phyloP scores from a whole-genome alignment of 2,329 filamentous ascomycete genomes.

The Claviceps sp. region DNA sequence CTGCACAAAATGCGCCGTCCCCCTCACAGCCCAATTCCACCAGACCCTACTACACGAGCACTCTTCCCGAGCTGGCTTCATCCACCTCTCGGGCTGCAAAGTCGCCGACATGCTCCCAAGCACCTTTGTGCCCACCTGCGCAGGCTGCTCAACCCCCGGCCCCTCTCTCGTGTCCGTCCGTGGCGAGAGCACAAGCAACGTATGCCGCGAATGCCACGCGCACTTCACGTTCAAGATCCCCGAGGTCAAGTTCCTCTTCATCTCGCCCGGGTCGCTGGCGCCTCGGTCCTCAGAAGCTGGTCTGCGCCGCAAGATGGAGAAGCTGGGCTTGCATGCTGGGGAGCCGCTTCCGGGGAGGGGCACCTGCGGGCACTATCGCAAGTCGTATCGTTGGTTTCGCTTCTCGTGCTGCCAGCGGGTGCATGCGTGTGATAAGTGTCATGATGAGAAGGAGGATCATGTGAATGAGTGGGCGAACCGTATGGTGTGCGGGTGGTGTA shows the following conservation, averaged over 20 bases:
- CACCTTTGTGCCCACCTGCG: conserved; percentile 67
- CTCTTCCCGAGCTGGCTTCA: conserved; percentile 63
- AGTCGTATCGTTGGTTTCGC: conserved; percentile 50
- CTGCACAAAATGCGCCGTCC: conserved; percentile 46
- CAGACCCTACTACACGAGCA: conserved; percentile 59
- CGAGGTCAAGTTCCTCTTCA: conserved; percentile 63
- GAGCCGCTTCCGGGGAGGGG: conserved; percentile 40
- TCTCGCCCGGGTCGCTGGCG: conserved; percentile 40
- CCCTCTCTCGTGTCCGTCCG: conserved; percentile 59
- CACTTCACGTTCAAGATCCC: conserved; percentile 71
- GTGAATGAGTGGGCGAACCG: conserved; percentile 68
- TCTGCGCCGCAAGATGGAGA: conserved; percentile 35
- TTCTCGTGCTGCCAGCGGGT: conserved; percentile 49
- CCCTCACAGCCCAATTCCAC: conserved; percentile 42
- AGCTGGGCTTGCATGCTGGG: conserved; percentile 42
- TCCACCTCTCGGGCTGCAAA: conserved; percentile 63
- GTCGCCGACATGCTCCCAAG: conserved; percentile 67
- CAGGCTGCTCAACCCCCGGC: conserved; percentile 57
- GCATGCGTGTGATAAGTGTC: conserved; percentile 57
- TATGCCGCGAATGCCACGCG: conserved; percentile 67
- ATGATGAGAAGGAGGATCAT: conserved; percentile 59
- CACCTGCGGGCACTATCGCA: conserved; percentile 43
- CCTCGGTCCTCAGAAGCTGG: conserved; percentile 24
- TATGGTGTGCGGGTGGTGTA: conserved; percentile 74
- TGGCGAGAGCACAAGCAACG: conserved; percentile 58